Evolutionary conservation across 2,329 filamentous ascomycete species (phyloP).

Genomic region (Ceratocystis papillata): DNA sequence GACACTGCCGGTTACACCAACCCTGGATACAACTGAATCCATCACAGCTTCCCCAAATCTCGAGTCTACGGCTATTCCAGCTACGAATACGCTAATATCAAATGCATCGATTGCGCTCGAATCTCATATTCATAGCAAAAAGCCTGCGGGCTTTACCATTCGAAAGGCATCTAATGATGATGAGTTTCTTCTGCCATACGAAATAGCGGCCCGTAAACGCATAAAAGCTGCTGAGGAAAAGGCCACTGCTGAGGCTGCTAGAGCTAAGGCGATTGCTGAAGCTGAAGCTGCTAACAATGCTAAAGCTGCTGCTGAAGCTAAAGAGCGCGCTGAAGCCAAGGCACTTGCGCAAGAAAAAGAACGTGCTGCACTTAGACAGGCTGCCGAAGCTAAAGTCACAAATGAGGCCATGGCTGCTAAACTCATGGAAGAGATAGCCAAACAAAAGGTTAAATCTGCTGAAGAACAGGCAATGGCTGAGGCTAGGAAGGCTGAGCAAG

Average conservation of each 20-base stretch:
- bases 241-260: background rate
- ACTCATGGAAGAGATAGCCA: background rate
- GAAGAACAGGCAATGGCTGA: background rate
- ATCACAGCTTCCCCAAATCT: background rate
- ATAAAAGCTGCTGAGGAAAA: constrained; percentile 3
- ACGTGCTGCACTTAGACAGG: background rate
- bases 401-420: background rate
- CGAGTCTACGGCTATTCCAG: background rate
- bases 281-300: background rate
- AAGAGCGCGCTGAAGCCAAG: background rate
- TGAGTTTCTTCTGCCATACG: constrained; percentile 20
- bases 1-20: background rate
- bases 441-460: background rate
- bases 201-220: constrained; percentile 12
- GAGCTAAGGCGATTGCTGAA: background rate
- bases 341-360: background rate
- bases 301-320: background rate
- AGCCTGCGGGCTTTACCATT: constrained; percentile 15
- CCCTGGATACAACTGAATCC: background rate
- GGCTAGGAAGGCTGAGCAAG: background rate
- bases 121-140: background rate
- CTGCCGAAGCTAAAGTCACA: background rate
- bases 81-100: background rate
- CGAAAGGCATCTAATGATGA: constrained; percentile 11
- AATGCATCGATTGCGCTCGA: background rate